Percentiles rank a stretch among this genome's conserved stretches.
Conservation (phyloP, 108 stramenopile genomes). For the Seminavis robusta region DNA sequence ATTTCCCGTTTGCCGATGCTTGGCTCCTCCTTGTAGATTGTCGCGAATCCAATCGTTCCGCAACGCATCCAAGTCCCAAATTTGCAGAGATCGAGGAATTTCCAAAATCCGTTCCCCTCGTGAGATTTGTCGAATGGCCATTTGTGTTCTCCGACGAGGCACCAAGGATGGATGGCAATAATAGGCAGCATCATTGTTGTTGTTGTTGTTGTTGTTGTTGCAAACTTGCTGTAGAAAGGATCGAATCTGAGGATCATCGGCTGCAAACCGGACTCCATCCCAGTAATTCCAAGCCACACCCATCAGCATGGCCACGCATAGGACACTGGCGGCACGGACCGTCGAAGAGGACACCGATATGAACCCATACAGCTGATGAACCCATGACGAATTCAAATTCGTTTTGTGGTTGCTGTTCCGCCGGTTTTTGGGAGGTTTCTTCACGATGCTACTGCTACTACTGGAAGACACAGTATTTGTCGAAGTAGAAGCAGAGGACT, state of each 20-base stretch:
- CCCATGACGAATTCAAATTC: too few species aligned
- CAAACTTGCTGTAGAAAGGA: not conserved
- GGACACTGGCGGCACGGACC: not conserved
- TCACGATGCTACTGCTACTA: too few species aligned
- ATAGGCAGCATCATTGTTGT: not conserved
- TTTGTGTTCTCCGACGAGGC: slow-evolving; percentile 6
- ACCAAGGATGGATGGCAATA: slow-evolving; percentile 5
- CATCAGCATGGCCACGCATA: not conserved
- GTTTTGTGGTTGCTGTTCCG: too few species aligned
- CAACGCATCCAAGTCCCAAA: slow-evolving; percentile 84
- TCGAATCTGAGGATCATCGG: not conserved
- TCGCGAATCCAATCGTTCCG: slow-evolving; percentile 50
- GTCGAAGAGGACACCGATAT: not conserved
- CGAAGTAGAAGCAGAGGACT: too few species aligned
- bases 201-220: not conserved
- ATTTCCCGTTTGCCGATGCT: slow-evolving; percentile 50
- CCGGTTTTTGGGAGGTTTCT: too few species aligned
- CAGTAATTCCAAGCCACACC: not conserved
- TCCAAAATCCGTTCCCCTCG: slow-evolving; percentile 45
- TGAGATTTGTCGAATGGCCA: slow-evolving; percentile 25
- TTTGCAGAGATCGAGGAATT: slow-evolving; percentile 67
- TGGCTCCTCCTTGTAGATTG: slow-evolving; percentile 54
- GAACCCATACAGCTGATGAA: too few species aligned
- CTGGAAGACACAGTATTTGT: too few species aligned
- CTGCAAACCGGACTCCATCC: too few species aligned